phyloP scores from a whole-genome alignment of 1,284 basidiomycete species.

The Leccinum subrobustum region DNA sequence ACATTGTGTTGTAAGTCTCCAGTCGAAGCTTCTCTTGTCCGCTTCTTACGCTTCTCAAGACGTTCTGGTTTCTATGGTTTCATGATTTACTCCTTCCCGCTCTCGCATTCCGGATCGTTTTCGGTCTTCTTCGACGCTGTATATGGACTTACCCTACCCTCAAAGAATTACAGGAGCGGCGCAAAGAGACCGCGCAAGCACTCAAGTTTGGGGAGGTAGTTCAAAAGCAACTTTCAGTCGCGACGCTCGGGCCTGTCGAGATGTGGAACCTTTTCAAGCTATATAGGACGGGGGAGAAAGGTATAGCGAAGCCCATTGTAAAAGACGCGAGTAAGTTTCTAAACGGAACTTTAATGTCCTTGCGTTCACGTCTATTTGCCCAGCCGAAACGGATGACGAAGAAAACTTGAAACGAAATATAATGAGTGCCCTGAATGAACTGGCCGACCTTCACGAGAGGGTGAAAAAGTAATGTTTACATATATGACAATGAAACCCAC shows the following conservation, averaged over 20 bases:
- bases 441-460: slow-evolving; percentile 65
- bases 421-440: slow-evolving; percentile 43
- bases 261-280: slow-evolving; percentile 51
- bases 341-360: neutral
- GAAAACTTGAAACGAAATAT: slow-evolving; percentile 44
- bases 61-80: slow-evolving; percentile 66
- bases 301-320: slow-evolving; percentile 25
- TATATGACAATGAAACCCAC: neutral
- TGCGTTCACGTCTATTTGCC: neutral
- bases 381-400: slow-evolving; percentile 25
- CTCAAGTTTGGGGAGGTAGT: slow-evolving; percentile 52
- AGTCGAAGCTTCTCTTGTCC: neutral
- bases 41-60: slow-evolving; percentile 35
- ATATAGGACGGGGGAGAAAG: slow-evolving; percentile 31
- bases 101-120: slow-evolving; percentile 47
- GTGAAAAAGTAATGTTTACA: slow-evolving; percentile 54
- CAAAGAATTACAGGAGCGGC: slow-evolving; percentile 50
- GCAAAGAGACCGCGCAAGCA: slow-evolving; percentile 47
- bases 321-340: slow-evolving; percentile 19
- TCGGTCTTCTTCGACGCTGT: slow-evolving; percentile 47
- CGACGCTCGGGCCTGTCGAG: slow-evolving; percentile 51
- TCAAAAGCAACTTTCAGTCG: slow-evolving; percentile 43
- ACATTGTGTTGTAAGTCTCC: slow-evolving; percentile 50
- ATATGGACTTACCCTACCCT: slow-evolving; percentile 56
- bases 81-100: slow-evolving; percentile 54